Evolutionary conservation across 2,329 filamentous ascomycete genomes (phyloP).

Genomic region (Neurospora crassa): DNA sequence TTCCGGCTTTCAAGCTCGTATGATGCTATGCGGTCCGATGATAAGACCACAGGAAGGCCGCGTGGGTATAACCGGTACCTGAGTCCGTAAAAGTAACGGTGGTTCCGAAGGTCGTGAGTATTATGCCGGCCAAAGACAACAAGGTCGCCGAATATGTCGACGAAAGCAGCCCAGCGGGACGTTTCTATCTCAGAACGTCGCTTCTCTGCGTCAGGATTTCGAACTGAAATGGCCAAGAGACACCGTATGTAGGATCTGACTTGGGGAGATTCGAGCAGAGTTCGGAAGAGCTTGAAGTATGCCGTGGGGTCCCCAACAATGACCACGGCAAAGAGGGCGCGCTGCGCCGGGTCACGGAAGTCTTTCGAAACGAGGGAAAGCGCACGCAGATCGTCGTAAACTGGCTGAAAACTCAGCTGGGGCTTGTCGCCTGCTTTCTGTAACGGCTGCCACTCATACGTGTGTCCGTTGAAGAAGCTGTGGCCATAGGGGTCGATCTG

Average conservation of each 20-base stretch:
- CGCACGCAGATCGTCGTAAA: neutral
- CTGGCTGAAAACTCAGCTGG: neutral
- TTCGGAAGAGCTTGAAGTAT: neutral
- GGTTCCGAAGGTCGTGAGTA: neutral
- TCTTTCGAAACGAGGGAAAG: neutral
- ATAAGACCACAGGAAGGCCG: neutral
- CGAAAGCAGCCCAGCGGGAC: neutral
- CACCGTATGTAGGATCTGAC: neutral
- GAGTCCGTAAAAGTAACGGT: neutral
- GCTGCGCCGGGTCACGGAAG: neutral
- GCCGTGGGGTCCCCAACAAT: neutral
- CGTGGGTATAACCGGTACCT: neutral
- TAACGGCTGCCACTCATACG: neutral
- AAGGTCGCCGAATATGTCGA: neutral
- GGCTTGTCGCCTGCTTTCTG: neutral
- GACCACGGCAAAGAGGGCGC: neutral
- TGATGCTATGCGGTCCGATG: neutral
- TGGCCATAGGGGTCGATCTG: neutral
- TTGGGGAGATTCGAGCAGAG: neutral
- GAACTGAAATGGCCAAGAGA: neutral
- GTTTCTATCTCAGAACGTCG: neutral
- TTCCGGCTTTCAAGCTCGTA: neutral
- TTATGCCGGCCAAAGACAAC: neutral
- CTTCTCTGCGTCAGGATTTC: neutral
- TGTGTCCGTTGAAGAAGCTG: neutral